A percentile compares a stretch with the other conserved stretches of the same genome.
phyloP scores from a whole-genome alignment of 495 filamentous ascomycete genomes.

The Penicillium ochrochloron region DNA sequence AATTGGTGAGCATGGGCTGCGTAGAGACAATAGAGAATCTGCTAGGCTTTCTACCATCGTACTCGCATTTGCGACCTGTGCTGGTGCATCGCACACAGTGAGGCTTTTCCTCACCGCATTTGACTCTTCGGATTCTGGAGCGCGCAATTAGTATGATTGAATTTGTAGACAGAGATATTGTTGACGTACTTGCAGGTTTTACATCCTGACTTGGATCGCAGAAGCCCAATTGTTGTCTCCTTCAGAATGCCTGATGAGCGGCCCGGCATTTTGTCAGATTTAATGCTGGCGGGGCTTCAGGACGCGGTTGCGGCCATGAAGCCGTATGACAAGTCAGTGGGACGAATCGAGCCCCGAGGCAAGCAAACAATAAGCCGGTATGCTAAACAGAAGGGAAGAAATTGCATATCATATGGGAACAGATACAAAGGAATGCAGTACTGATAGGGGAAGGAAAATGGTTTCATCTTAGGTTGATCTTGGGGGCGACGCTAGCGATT shows the following conservation, averaged over 20 bases:
- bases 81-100: constrained; percentile 48
- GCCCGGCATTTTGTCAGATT: constrained; percentile 2
- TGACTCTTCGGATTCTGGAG: constrained; percentile 53
- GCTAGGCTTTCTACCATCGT: constrained; percentile 22
- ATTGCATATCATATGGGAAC: not conserved
- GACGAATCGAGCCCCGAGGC: not conserved
- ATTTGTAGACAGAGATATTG: not conserved
- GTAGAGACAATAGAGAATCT: not conserved
- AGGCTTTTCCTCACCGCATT: constrained; percentile 62
- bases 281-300: not conserved
- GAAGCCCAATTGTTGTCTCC: constrained; percentile 24
- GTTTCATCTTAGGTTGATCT: not conserved
- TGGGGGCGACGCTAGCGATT: constrained; percentile 7
- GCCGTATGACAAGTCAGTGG: constrained; percentile 1
- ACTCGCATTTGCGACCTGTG: constrained; percentile 57
- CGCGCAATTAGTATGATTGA: constrained; percentile 6
- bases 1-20: constrained; percentile 13
- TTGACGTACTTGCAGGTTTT: constrained; percentile 46
- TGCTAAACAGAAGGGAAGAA: too few relatives aligned
- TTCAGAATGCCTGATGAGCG: not conserved
- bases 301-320: constrained; percentile 1
- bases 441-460: not conserved
- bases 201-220: constrained; percentile 43
- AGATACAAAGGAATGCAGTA: not conserved
- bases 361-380: not conserved